These are phyloP conservation scores for Beta corolliflora DNA, from an alignment of 179 eudicot species.

Conservation along the genomic window DNA sequence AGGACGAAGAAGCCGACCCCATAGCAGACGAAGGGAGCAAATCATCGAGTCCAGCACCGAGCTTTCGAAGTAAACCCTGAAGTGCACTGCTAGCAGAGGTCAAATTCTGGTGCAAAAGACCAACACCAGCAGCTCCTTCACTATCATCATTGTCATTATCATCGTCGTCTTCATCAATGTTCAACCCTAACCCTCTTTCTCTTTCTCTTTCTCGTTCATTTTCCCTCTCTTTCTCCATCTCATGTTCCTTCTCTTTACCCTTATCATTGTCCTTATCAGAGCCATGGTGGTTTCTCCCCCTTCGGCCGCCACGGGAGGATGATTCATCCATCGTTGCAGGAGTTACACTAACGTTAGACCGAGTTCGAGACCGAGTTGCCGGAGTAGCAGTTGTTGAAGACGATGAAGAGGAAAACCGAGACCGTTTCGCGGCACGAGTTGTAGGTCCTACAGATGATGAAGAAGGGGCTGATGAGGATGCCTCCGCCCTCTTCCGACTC, in stretches of 20 bases:
- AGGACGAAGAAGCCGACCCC: slow-evolving; percentile 70
- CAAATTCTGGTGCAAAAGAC: slow-evolving; percentile 79
- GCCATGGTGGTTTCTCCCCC: slow-evolving; percentile 53
- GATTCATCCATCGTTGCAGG: slow-evolving; percentile 52
- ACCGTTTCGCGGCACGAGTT: slow-evolving; percentile 73
- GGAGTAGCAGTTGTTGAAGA: slow-evolving; percentile 27
- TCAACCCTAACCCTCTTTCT: slow-evolving; percentile 57
- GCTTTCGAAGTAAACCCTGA: slow-evolving; percentile 83
- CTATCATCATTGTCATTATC: slow-evolving; percentile 53
- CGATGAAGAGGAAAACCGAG: slow-evolving; percentile 53
- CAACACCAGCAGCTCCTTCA: slow-evolving; percentile 70
- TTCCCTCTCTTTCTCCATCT: slow-evolving; percentile 51
- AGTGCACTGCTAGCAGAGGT: slow-evolving; percentile 96
- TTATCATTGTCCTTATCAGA: slow-evolving; percentile 65
- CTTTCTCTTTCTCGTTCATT: no score
- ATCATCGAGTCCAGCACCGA: slow-evolving; percentile 96
- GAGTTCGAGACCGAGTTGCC: slow-evolving; percentile 28
- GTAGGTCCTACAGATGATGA: slow-evolving; percentile 54
- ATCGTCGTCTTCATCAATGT: slow-evolving; percentile 33
- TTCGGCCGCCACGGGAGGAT: slow-evolving; percentile 47
- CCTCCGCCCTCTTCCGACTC: slow-evolving; percentile 99
- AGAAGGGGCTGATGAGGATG: slow-evolving; percentile 89
- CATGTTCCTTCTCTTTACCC: slow-evolving; percentile 89
- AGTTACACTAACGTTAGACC: slow-evolving; percentile 4
- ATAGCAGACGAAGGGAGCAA: slow-evolving; percentile 82